A percentile compares a stretch with the other conserved stretches of the same genome.
These are phyloP conservation scores for Pythium brachiatum DNA, from an alignment of 352 stramenopile species.

Conservation along the genomic window DNA sequence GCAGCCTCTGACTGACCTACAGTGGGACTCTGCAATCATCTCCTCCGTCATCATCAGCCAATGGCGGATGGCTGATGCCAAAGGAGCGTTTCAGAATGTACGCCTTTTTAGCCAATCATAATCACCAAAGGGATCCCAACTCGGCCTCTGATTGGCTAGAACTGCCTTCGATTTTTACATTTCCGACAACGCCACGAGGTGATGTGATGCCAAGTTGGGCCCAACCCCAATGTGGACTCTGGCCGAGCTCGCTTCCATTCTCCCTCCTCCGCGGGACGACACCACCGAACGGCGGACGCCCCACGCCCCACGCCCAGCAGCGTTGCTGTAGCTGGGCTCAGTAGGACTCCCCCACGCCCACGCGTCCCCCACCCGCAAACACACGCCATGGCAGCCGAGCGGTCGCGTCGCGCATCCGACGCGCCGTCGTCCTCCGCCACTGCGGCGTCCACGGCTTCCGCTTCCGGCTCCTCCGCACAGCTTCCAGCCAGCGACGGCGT, in stretches of 20 bases:
- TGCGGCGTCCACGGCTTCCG: conserved; percentile 11
- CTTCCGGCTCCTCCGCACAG: conserved; percentile 5
- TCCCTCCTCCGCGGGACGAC: background rate
- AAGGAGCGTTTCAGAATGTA: background rate
- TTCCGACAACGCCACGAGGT: background rate
- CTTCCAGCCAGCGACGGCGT: background rate
- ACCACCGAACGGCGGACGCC: too few species aligned
- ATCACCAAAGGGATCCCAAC: too few species aligned
- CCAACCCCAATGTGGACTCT: too few species aligned
- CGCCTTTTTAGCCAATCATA: conserved; percentile 10
- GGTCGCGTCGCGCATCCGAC: background rate
- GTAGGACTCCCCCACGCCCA: background rate
- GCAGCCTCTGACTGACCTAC: background rate
- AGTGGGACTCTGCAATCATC: background rate
- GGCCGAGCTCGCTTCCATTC: background rate
- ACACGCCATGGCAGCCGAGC: background rate
- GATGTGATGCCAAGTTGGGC: conserved; percentile 2
- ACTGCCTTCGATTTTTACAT: conserved; percentile 10
- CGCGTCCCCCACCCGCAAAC: background rate
- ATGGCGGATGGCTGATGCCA: conserved; percentile 4
- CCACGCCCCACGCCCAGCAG: too few species aligned
- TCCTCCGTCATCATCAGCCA: conserved; percentile 3
- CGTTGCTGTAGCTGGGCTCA: background rate
- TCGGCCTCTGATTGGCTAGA: conserved; percentile 4
- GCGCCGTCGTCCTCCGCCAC: conserved; percentile 8